These are phyloP conservation scores for Ilyonectria mors-panacis DNA, from an alignment of 2,329 filamentous ascomycete genomes.

Conservation along the genomic window DNA sequence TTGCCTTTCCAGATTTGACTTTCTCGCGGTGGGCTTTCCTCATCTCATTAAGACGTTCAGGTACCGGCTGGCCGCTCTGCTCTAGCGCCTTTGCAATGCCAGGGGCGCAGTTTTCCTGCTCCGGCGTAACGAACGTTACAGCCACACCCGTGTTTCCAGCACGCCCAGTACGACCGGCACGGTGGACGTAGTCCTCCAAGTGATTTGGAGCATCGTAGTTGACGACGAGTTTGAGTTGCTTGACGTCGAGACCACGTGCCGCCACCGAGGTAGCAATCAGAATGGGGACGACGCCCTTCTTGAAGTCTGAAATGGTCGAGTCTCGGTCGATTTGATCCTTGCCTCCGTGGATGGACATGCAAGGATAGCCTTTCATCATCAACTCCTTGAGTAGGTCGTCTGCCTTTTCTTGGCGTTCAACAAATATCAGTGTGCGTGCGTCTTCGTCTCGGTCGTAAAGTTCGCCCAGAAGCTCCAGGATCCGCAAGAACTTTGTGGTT, in stretches of 20 bases:
- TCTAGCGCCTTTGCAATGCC: slow-evolving; percentile 94
- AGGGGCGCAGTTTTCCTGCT: slow-evolving; percentile 91
- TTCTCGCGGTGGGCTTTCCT: slow-evolving; percentile 86
- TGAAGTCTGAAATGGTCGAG: slow-evolving; percentile 94
- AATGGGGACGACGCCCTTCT: slow-evolving; percentile 89
- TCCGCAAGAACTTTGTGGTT: slow-evolving; percentile 84
- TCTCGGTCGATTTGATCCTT: slow-evolving; percentile 95
- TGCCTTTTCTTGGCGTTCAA: slow-evolving; percentile 91
- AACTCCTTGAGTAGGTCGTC: slow-evolving; percentile 85
- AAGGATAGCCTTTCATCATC: slow-evolving; percentile 88
- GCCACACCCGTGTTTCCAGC: slow-evolving; percentile 96
- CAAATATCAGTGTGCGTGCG: slow-evolving; percentile 90
- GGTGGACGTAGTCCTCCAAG: slow-evolving; percentile 96
- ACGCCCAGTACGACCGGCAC: slow-evolving; percentile 92
- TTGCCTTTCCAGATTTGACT: slow-evolving; percentile 92
- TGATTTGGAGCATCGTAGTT: slow-evolving; percentile 97
- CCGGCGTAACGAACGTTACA: slow-evolving; percentile 92
- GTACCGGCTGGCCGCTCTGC: slow-evolving; percentile 88
- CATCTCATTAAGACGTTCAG: slow-evolving; percentile 77
- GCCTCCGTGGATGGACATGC: slow-evolving; percentile 93
- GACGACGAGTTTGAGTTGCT: slow-evolving; percentile 94
- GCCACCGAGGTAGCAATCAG: slow-evolving; percentile 96
- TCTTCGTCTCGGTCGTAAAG: slow-evolving; percentile 91
- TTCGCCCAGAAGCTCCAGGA: slow-evolving; percentile 89
- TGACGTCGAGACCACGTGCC: slow-evolving; percentile 94